phyloP scores from a whole-genome alignment of 108 stramenopile species.

The Conticribra guillardii region DNA sequence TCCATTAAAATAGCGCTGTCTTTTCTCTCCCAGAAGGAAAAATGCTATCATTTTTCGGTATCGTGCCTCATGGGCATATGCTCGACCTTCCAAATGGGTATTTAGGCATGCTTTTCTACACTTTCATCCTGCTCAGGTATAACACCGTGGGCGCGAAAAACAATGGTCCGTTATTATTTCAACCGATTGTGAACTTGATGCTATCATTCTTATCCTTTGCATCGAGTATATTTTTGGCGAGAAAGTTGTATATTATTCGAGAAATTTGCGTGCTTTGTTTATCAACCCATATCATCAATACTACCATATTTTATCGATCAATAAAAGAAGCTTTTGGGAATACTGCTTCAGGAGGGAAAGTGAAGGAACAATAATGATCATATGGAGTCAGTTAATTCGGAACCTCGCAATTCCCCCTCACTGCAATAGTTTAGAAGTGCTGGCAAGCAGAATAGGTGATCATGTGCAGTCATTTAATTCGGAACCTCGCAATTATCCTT shows the following conservation, averaged over 20 bases:
- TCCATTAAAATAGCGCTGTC: constrained; percentile 57
- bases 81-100: constrained; percentile 81
- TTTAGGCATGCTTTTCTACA: constrained; percentile 73
- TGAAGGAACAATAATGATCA: neutral
- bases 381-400: no score
- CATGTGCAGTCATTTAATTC: no score
- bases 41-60: constrained; percentile 77
- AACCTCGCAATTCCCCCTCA: no score
- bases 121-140: constrained; percentile 36
- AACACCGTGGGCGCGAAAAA: neutral
- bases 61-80: constrained; percentile 60
- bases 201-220: constrained; percentile 52
- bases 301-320: constrained; percentile 47
- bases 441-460: no score
- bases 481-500: no score
- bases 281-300: constrained; percentile 75
- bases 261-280: constrained; percentile 81
- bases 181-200: constrained; percentile 24
- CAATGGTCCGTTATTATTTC: constrained; percentile 21
- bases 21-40: constrained; percentile 80
- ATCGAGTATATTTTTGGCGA: constrained; percentile 70
- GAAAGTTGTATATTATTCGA: constrained; percentile 56
- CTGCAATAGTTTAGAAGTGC: no score
- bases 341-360: constrained; percentile 3
- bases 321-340: constrained; percentile 8